A percentile compares a stretch with the other conserved stretches of the same genome.
Conservation (phyloP, 108 stramenopile genomes). For the Poteriospumella lacustris region DNA sequence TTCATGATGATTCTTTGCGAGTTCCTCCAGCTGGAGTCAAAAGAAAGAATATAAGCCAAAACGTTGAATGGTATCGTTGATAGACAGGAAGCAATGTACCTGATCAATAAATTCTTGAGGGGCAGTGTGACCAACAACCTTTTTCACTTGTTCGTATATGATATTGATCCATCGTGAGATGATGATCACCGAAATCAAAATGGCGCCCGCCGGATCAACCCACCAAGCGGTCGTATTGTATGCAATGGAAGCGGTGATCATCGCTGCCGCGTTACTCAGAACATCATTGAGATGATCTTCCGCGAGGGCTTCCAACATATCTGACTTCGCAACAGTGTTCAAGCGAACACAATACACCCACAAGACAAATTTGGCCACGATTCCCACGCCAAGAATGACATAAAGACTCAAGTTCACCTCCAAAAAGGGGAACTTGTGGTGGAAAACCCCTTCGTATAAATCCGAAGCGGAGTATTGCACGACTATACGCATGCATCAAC, state of each 20-base stretch:
- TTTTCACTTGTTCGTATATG: slow-evolving; percentile 80
- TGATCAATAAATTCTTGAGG: slow-evolving; percentile 78
- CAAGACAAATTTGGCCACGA: slow-evolving; percentile 67
- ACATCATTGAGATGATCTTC: slow-evolving; percentile 91
- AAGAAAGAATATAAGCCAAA: too few relatives aligned
- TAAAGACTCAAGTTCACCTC: too few relatives aligned
- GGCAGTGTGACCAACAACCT: slow-evolving; percentile 78
- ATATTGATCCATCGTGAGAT: slow-evolving; percentile 78
- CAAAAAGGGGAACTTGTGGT: too few relatives aligned
- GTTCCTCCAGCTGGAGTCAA: too few relatives aligned
- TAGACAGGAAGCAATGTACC: too few relatives aligned
- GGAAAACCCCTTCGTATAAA: too few relatives aligned
- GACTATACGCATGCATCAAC: too few relatives aligned
- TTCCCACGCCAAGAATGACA: too few relatives aligned
- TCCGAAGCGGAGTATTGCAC: too few relatives aligned
- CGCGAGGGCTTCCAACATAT: slow-evolving; percentile 45
- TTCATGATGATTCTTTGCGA: slow-evolving; percentile 72
- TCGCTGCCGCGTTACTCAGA: slow-evolving; percentile 73
- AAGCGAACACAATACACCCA: slow-evolving; percentile 64
- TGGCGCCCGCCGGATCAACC: slow-evolving; percentile 82
- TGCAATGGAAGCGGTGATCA: slow-evolving; percentile 67
- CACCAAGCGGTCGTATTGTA: too few relatives aligned
- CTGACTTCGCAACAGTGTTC: too few relatives aligned
- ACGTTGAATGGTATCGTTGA: too few relatives aligned
- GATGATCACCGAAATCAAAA: slow-evolving; percentile 79